Conservation (phyloP, 495 filamentous ascomycete species). For the Penicillium coprophilum region DNA sequence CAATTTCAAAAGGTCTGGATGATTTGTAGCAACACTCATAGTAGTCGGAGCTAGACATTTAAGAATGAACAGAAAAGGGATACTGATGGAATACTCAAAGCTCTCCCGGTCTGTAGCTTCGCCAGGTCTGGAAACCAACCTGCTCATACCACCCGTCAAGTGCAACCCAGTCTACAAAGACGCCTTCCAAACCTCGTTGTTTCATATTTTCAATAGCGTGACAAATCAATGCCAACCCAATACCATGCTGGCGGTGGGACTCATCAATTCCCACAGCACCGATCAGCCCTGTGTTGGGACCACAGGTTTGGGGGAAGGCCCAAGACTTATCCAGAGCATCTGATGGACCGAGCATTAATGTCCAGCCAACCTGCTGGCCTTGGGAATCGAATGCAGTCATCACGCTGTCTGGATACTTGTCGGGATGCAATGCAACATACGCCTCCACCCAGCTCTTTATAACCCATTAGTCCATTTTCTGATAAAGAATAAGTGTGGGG, state of each 20-base stretch:
- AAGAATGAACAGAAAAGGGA: neutral
- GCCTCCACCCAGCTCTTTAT: constrained; percentile 48
- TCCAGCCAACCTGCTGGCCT: constrained; percentile 50
- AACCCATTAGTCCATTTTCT: constrained; percentile 3
- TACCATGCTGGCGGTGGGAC: constrained; percentile 38
- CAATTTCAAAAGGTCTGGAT: neutral
- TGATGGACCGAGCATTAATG: constrained; percentile 45
- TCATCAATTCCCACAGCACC: constrained; percentile 51
- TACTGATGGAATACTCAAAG: constrained; percentile 13
- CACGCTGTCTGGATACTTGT: constrained; percentile 41
- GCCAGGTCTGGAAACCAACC: constrained; percentile 45
- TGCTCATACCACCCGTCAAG: constrained; percentile 53
- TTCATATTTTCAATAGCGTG: constrained; percentile 53
- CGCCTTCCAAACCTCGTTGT: constrained; percentile 45
- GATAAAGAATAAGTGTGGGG: neutral
- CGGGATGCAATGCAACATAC: constrained; percentile 42
- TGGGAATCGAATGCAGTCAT: constrained; percentile 46
- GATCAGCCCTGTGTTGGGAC: constrained; percentile 50
- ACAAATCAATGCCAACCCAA: constrained; percentile 48
- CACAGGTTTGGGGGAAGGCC: constrained; percentile 47
- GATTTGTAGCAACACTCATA: neutral
- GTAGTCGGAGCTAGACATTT: neutral
- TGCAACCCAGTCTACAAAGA: constrained; percentile 53
- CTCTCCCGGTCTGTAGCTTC: constrained; percentile 44
- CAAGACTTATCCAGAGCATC: constrained; percentile 36